Base-by-base conservation (phyloP, 1,139 yeast species). In the Blastobotrys capitulatus region DNA sequence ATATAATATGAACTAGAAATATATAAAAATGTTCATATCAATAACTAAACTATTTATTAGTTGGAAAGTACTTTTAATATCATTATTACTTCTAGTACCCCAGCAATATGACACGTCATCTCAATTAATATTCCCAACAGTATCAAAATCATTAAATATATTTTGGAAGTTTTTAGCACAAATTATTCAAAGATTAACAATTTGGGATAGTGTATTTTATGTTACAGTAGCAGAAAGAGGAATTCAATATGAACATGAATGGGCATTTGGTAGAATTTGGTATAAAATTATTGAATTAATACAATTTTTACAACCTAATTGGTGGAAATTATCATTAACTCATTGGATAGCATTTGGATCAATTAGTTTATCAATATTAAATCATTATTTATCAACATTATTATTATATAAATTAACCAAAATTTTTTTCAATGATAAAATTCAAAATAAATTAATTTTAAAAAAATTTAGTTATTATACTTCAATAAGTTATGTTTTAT, bases 141-240 rank as follows among this genome's bases (percentile, higher is more conserved):
- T n/a, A n/a, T 15, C 13, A 8, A 20, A n/a, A 10, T 46, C 40
- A 2, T 31, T 35, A 3, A 44, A 59, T 9, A 58, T 56, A 27
- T 50, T 54, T 18, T 48, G 50, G 43, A 38, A 37, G 20, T 47
- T 47, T 44, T 38, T 47, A 13, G 37, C 44, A 36, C 26, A 40
- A 19, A 39, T 48, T 22, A 53, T 55, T 16, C 50, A 52, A 46
- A 48, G 55, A 52, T 70, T 86, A 8, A 70, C 86, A 31, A 75
- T 82, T 6, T 90, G 97, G 97, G 98, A 92, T 65, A 76, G 83
- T 2, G 95, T 89, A 0, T 88, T 83, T 65, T 89, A 86, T 61
- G 66, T 78, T 25, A 79, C 82, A 45, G 62, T 82, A 43, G 79
- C 85, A 36, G 63, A 68, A 18, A 67, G 77, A 26, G 80, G 76